Percentiles rank a stretch among this genome's conserved stretches.
Evolutionary conservation across 106 monocot genomes (phyloP).

Genomic region (Xerophyta viscosa): DNA sequence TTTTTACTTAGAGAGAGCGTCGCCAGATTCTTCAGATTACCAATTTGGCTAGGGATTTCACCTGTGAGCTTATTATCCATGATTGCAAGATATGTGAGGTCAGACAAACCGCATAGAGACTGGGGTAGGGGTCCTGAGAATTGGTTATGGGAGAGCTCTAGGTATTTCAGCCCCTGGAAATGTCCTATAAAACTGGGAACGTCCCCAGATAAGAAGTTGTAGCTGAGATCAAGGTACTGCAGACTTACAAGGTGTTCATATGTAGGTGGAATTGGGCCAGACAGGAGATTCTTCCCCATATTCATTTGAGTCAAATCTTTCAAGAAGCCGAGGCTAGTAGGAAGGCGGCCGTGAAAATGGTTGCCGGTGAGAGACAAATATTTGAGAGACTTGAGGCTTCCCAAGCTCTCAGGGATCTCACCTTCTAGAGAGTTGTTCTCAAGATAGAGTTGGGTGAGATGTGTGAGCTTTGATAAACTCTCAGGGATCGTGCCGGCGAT

Average conservation of each 20-base stretch:
- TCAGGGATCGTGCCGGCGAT: slow-evolving; percentile 56
- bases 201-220: slow-evolving; percentile 46
- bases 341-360: slow-evolving; percentile 41
- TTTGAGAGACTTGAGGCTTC: slow-evolving; percentile 24
- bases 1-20: slow-evolving; percentile 49
- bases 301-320: slow-evolving; percentile 50
- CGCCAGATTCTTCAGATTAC: slow-evolving; percentile 39
- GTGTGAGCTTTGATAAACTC: slow-evolving; percentile 26
- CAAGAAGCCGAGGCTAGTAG: slow-evolving; percentile 34
- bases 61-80: slow-evolving; percentile 62
- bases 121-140: slow-evolving; percentile 64
- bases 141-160: slow-evolving; percentile 69
- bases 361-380: slow-evolving; percentile 54
- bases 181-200: slow-evolving; percentile 46
- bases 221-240: slow-evolving; percentile 52
- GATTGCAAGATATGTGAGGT: slow-evolving; percentile 32
- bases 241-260: slow-evolving; percentile 28
- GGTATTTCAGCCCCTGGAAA: slow-evolving; percentile 30
- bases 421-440: slow-evolving; percentile 56
- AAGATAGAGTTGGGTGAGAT: slow-evolving; percentile 74
- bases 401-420: slow-evolving; percentile 41
- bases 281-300: slow-evolving; percentile 40
- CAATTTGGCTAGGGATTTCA: slow-evolving; percentile 44
- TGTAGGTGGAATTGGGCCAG: slow-evolving; percentile 33
- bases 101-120: slow-evolving; percentile 34